These are phyloP conservation scores for Paxillus rubicundulus DNA, from an alignment of 768 basidiomycete species.

Conservation along the genomic window DNA sequence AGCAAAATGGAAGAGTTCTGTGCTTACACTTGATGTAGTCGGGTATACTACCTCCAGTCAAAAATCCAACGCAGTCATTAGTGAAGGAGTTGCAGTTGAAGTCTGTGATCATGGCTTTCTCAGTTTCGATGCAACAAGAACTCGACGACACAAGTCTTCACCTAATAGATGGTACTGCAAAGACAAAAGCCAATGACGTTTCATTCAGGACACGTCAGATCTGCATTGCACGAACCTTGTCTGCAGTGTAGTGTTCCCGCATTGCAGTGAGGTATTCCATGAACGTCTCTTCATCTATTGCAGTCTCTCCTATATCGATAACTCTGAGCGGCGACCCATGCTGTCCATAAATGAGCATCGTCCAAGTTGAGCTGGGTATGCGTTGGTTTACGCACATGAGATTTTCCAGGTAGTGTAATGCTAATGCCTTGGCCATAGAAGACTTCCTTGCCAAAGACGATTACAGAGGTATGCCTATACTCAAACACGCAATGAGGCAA, in stretches of 20 bases:
- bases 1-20: background rate
- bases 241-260: constrained; percentile 79
- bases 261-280: constrained; percentile 78
- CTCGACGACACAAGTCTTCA: constrained; percentile 23
- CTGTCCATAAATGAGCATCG: constrained; percentile 34
- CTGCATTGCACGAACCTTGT: constrained; percentile 57
- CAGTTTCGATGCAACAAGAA: background rate
- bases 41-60: constrained; percentile 83
- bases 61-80: constrained; percentile 80
- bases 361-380: background rate
- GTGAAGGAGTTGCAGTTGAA: constrained; percentile 97
- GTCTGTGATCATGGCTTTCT: constrained; percentile 41
- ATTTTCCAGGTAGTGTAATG: constrained; percentile 68
- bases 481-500: constrained; percentile 13
- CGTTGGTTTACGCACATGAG: constrained; percentile 58
- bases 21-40: constrained; percentile 69
- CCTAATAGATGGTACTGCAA: constrained; percentile 82
- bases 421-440: constrained; percentile 90
- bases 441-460: constrained; percentile 80
- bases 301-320: constrained; percentile 75
- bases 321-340: constrained; percentile 72
- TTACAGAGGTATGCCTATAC: constrained; percentile 87
- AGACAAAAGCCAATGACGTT: background rate
- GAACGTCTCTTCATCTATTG: constrained; percentile 82
- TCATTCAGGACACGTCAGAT: background rate